Evolutionary conservation across 495 filamentous ascomycete species (phyloP).

Genomic region (Amorphotheca resinae): DNA sequence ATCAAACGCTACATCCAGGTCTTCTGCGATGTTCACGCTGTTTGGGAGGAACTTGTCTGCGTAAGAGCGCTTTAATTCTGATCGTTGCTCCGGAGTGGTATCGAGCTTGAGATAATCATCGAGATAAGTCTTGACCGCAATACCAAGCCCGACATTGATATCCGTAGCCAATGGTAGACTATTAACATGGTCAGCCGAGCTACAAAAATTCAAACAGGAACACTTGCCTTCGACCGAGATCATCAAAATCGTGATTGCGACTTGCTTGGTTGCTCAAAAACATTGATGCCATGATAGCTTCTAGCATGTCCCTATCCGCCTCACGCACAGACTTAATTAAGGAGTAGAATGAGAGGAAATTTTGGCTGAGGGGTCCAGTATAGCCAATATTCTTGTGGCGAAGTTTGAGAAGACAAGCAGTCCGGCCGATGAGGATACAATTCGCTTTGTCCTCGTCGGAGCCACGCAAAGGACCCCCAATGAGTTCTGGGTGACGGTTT

Average conservation of each 20-base stretch:
- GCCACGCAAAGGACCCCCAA: conserved; percentile 38
- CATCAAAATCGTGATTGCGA: conserved; percentile 55
- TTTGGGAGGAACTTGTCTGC: conserved; percentile 60
- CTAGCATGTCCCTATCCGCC: conserved; percentile 66
- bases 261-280: conserved; percentile 67
- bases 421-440: conserved; percentile 24
- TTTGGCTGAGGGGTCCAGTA: conserved; percentile 85
- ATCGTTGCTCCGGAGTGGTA: conserved; percentile 45
- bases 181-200: neutral
- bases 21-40: conserved; percentile 59
- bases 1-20: conserved; percentile 66
- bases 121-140: conserved; percentile 84
- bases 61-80: conserved; percentile 39
- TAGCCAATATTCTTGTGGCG: conserved; percentile 79
- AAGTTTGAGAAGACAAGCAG: conserved; percentile 70
- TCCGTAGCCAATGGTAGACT: conserved; percentile 80
- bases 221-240: conserved; percentile 60
- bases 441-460: conserved; percentile 22
- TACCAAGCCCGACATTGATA: conserved; percentile 73
- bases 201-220: neutral
- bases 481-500: conserved; percentile 38
- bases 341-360: conserved; percentile 77
- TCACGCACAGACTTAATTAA: conserved; percentile 67
- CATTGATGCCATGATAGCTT: conserved; percentile 65
- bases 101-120: conserved; percentile 62